phyloP scores from a whole-genome alignment of 495 filamentous ascomycete genomes.

The Xylaria curta region DNA sequence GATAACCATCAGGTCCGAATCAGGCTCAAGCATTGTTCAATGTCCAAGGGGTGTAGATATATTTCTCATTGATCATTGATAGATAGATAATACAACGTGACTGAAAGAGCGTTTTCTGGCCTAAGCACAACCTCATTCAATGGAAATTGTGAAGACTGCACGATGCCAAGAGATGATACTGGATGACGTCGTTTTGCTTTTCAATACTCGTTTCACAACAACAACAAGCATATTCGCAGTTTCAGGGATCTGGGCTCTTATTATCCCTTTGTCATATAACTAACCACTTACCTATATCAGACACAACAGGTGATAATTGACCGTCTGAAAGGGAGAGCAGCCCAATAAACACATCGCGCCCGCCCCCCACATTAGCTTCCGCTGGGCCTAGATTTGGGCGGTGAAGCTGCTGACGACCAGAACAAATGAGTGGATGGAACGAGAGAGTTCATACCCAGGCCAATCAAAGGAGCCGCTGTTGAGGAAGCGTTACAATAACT shows the following conservation, averaged over 20 bases:
- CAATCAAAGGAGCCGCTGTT: constrained; percentile 3
- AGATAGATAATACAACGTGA: not conserved
- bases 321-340: constrained; percentile 7
- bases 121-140: not conserved
- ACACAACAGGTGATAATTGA: not conserved
- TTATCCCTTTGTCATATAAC: not conserved
- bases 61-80: not conserved
- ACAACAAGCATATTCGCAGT: not conserved
- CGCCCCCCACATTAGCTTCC: constrained; percentile 4
- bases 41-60: not conserved
- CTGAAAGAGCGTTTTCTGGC: not conserved
- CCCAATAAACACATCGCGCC: not conserved
- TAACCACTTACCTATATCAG: not conserved
- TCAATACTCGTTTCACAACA: not conserved
- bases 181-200: not conserved
- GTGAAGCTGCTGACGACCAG: constrained; percentile 14
- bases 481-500: constrained; percentile 6
- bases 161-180: not conserved
- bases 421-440: constrained; percentile 10
- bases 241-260: not conserved
- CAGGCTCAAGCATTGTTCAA: not conserved
- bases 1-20: not conserved
- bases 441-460: not conserved
- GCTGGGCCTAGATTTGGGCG: constrained; percentile 2
- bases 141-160: not conserved